Percentiles rank a stretch among this genome's conserved stretches.
Evolutionary conservation across 2,329 filamentous ascomycete genomes (phyloP).

Genomic region (Meredithiella fracta): DNA sequence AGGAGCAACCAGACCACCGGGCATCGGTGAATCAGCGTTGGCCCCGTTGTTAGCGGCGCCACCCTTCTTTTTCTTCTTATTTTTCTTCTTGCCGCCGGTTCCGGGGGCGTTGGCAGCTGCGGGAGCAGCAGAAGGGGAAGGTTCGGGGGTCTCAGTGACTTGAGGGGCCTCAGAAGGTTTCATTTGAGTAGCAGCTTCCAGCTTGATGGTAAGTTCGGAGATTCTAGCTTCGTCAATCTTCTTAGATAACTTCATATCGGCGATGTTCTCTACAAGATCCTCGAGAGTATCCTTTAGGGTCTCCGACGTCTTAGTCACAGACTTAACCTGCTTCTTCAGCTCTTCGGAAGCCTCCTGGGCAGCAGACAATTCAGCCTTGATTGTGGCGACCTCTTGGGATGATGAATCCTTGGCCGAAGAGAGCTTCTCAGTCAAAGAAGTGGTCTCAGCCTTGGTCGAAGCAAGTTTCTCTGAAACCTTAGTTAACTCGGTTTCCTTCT

Average conservation of each 20-base stretch:
- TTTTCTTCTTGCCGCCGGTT: slow-evolving; percentile 45
- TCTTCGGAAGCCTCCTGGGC: slow-evolving; percentile 18
- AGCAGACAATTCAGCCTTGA: neutral
- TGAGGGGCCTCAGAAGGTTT: slow-evolving; percentile 15
- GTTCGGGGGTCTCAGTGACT: slow-evolving; percentile 17
- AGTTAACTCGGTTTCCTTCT: neutral
- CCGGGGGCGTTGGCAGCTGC: slow-evolving; percentile 15
- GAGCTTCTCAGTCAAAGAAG: neutral
- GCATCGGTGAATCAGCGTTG: slow-evolving; percentile 21
- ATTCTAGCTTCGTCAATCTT: slow-evolving; percentile 26
- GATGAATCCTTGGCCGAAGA: no score
- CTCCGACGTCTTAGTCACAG: slow-evolving; percentile 24
- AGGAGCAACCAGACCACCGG: slow-evolving; percentile 19
- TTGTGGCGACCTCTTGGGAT: neutral
- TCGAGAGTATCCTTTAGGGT: slow-evolving; percentile 7
- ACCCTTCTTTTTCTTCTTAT: slow-evolving; percentile 80
- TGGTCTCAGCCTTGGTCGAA: neutral
- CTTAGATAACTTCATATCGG: slow-evolving; percentile 23
- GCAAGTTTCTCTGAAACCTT: neutral
- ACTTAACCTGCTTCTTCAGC: slow-evolving; percentile 27
- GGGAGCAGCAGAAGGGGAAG: slow-evolving; percentile 18
- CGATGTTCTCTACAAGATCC: slow-evolving; percentile 5
- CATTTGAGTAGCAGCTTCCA: slow-evolving; percentile 8
- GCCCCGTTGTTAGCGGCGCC: slow-evolving; percentile 26
- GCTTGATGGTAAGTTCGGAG: slow-evolving; percentile 25